Base-by-base conservation (phyloP, 176 grass and related monocot species). In the Aegilops sharonensis region DNA sequence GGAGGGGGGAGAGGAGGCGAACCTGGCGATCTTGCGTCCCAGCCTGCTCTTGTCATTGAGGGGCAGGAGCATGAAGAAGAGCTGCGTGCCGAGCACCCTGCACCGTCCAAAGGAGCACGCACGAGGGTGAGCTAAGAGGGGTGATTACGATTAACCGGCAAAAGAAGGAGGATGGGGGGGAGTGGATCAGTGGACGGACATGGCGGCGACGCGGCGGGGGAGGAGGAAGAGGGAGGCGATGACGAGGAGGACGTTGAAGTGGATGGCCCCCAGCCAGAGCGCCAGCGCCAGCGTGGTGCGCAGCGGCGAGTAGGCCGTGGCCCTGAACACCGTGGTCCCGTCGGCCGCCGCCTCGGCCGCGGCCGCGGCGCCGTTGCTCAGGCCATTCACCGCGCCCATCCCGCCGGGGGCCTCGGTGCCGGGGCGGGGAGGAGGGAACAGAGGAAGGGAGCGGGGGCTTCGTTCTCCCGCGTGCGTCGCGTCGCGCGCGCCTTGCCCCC, bases 181-280 rank as follows among this genome's bases (percentile, higher is more conserved):
- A 30, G 32, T 0, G 50, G 31, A 30, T 25, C 2, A 20, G 47
- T 23, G 30, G 70, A 76, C 88, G 18, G 63, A 95, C 97, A 92
- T 52, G 27, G 89, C 85, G 66, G 92, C 88, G 86, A 98, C 9
- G 91, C 90, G 91, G 88, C 81, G 34, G 9, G 95, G 88, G 81
- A 98, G 83, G 90, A 98, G 60, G 88, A 98, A 92, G 84, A 95
- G 78, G 68, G 88, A 88, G 45, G 78, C 75, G 39, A 98, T 79
- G 63, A 94, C 64, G 40, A 98, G 86, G 80, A 90, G 87, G 57
- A 87, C 92, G 86, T 94, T 93, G 87, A 95, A 82, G 90, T 98
- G 92, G 92, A 98, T 94, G 81, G 64, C 71, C 30, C 97, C 97
- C 11, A 98, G 92, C 96, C 97, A 98, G 56, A 98, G 78, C 81